Percentiles rank a stretch among this genome's conserved stretches.
Conservation (phyloP, 345 rosid genomes). For the Brassica cretica region DNA sequence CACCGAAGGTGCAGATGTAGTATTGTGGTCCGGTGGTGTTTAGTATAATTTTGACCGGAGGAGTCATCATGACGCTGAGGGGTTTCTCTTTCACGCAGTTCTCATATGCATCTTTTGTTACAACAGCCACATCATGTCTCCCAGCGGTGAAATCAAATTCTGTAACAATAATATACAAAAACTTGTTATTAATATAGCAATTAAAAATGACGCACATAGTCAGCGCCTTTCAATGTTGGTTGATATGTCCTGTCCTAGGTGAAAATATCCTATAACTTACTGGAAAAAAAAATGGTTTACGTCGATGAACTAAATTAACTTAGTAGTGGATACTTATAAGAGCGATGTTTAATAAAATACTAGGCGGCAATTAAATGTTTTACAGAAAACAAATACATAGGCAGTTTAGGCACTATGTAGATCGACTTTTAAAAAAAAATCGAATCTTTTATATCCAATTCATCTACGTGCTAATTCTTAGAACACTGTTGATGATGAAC, state of each 20-base stretch:
- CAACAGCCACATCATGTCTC: conserved; percentile 55
- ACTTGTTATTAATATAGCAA: neutral
- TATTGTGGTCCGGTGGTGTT: conserved; percentile 47
- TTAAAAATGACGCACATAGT: neutral
- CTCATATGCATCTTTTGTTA: conserved; percentile 44
- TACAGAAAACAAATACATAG: neutral
- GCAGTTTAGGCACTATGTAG: neutral
- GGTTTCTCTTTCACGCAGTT: conserved; percentile 43
- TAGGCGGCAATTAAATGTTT: neutral
- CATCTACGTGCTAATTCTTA: too few species aligned
- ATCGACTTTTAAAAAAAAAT: neutral
- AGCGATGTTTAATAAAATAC: neutral
- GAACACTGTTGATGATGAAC: too few species aligned
- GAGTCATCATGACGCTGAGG: conserved; percentile 2
- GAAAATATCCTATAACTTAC: neutral
- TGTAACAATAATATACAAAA: conserved; percentile 15
- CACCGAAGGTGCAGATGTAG: conserved; percentile 47
- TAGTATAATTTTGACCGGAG: conserved; percentile 50
- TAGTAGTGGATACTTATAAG: neutral
- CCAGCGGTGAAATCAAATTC: conserved; percentile 56
- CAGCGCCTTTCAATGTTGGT: neutral
- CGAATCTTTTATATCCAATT: neutral
- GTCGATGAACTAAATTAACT: neutral
- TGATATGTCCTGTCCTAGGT: neutral
- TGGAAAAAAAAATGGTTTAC: neutral